These are phyloP conservation scores for Wickerhamiella siamensis DNA, from an alignment of 805 yeast species.

Conservation along the genomic window DNA sequence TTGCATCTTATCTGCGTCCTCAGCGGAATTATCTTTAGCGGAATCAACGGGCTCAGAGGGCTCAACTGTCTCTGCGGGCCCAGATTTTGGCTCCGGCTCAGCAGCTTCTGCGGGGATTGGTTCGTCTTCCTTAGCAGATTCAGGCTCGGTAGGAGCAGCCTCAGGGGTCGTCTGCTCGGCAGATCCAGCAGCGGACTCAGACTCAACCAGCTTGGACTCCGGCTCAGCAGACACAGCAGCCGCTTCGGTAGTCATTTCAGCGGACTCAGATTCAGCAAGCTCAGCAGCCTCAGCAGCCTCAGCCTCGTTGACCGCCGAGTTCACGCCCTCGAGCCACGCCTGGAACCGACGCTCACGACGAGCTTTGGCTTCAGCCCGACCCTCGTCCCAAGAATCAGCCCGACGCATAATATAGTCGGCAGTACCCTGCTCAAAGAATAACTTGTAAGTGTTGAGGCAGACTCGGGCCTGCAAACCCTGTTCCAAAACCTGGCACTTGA, in stretches of 20 bases:
- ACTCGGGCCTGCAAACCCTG: conserved; percentile 68
- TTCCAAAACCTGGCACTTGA: conserved; percentile 38
- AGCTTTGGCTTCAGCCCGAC: conserved; percentile 4
- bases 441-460: conserved; percentile 60
- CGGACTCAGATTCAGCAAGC: conserved; percentile 10
- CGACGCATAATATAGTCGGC: conserved; percentile 49
- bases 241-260: conserved; percentile 7
- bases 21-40: conserved; percentile 2
- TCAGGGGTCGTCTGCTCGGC: not conserved
- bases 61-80: conserved; percentile 2
- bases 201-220: not conserved
- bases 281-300: conserved; percentile 16
- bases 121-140: conserved; percentile 1
- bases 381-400: conserved; percentile 4
- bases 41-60: conserved; percentile 2
- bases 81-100: conserved; percentile 13
- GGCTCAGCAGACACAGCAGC: not conserved
- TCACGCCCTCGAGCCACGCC: conserved; percentile 8
- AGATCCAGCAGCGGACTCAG: not conserved
- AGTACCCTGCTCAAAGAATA: conserved; percentile 67
- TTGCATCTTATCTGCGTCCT: conserved; percentile 3
- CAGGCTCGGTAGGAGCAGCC: not conserved
- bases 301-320: conserved; percentile 10
- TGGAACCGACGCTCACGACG: conserved; percentile 12
- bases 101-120: conserved; percentile 1